Percentiles rank a stretch among this genome's conserved stretches.
Conservation (phyloP, 768 basidiomycete genomes). For the Pleurotus cornucopiae region DNA sequence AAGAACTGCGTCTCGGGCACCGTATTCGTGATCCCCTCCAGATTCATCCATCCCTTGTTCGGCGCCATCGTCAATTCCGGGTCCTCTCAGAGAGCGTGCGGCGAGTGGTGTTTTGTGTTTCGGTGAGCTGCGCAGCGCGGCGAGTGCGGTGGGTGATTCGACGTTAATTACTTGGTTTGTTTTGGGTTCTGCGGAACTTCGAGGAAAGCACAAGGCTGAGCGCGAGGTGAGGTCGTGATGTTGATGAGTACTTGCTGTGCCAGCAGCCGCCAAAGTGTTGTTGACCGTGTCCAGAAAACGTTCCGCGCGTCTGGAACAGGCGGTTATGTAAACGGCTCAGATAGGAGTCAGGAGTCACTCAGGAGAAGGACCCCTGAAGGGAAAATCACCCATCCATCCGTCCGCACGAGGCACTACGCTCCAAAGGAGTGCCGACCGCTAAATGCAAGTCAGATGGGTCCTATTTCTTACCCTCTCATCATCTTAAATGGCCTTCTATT, state of each 20-base stretch:
- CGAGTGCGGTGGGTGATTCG: background rate
- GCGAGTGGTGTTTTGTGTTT: constrained; percentile 5
- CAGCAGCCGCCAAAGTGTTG: constrained; percentile 12
- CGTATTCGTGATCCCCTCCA: constrained; percentile 58
- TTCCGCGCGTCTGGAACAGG: background rate
- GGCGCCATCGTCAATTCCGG: constrained; percentile 30
- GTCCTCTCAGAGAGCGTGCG: background rate
- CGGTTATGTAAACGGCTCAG: too few relatives aligned
- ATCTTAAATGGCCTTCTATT: too few relatives aligned
- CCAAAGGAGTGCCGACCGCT: too few relatives aligned
- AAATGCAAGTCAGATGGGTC: too few relatives aligned
- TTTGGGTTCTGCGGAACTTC: background rate
- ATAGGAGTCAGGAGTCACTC: too few relatives aligned
- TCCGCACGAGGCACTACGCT: too few relatives aligned
- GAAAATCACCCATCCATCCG: too few relatives aligned
- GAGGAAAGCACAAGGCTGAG: constrained; percentile 4
- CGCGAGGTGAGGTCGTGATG: constrained; percentile 5
- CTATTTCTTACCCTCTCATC: too few relatives aligned
- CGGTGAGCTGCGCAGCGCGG: constrained; percentile 7
- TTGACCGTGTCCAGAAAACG: constrained; percentile 1
- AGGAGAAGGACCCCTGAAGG: too few relatives aligned
- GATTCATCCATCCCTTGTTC: constrained; percentile 82
- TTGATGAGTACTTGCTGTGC: constrained; percentile 12
- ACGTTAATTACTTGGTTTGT: background rate
- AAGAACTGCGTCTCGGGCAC: constrained; percentile 81